A percentile compares a stretch with the other conserved stretches of the same genome.
Evolutionary conservation across 78 protist genomes (phyloP).

Genomic region (Tieghemostelium lacteum): DNA sequence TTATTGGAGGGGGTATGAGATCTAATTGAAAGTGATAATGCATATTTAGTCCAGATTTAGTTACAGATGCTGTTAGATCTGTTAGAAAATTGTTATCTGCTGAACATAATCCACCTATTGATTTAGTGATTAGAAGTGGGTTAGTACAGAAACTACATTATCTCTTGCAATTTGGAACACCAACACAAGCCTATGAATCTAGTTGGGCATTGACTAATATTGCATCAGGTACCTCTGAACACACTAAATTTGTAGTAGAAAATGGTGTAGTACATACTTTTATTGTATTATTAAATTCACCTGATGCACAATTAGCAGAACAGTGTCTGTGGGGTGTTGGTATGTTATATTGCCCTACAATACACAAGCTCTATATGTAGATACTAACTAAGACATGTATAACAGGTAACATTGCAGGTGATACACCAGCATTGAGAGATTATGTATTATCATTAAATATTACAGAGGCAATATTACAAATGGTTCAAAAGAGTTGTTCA

Average conservation of each 20-base stretch:
- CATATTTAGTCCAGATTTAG: too few relatives aligned
- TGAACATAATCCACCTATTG: conserved; percentile 68
- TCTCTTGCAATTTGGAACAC: conserved; percentile 1
- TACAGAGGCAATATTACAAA: conserved; percentile 8
- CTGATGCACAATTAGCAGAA: conserved; percentile 91
- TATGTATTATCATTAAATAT: conserved; percentile 13
- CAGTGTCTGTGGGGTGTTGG: conserved; percentile 99
- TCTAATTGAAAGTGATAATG: too few relatives aligned
- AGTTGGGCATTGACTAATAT: conserved; percentile 99
- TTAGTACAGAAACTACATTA: conserved; percentile 49
- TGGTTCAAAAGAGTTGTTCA: not conserved
- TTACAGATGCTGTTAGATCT: conserved; percentile 22
- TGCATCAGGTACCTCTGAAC: conserved; percentile 95
- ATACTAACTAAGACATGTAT: too few relatives aligned
- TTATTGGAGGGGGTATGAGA: too few relatives aligned
- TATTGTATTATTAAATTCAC: conserved; percentile 67
- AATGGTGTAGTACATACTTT: conserved; percentile 94
- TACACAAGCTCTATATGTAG: too few relatives aligned
- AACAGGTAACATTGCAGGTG: conserved; percentile 99
- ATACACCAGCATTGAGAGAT: conserved; percentile 91
- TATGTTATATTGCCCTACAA: too few relatives aligned
- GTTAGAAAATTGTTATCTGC: conserved; percentile 63
- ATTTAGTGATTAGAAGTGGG: conserved; percentile 42
- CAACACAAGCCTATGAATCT: conserved; percentile 89
- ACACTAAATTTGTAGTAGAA: conserved; percentile 89